Base-by-base conservation (phyloP, 306 rosid genomes). In the Dryas drummondii region DNA sequence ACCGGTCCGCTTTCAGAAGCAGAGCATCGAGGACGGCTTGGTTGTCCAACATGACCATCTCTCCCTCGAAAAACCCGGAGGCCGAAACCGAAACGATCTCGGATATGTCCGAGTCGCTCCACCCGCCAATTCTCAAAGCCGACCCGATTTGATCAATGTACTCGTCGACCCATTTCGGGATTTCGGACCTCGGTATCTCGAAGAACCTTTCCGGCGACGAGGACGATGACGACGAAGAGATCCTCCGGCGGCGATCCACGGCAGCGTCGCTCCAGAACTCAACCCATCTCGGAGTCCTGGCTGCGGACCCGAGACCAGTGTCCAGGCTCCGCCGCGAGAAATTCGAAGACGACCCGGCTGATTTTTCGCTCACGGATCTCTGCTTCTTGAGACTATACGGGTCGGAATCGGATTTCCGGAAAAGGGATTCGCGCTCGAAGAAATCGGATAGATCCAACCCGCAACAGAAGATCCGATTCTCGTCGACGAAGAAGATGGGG, bases 211-310 rank as follows among this genome's bases (percentile, higher is more conserved):
- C 99, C 74, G 97, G 96, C 13, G 98, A 94, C 0, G 93, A 87
- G 0, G 84, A 85, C 0, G 81, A 46, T 0, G 97, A 86, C 4
- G 88, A 87, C 0, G 87, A 79, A 0, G 96, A 91, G 78, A 82
- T 87, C 16, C 97, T 86, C 70, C 91, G 82, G 59, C 97, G 88
- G 0, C 93, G 87, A 66, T 89, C 97, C 4, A 86, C 87, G 7
- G 96, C 97, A 0, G 97, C 99, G 66, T 94, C 99, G 40, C 88
- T 87, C 99, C 99, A 94, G 72, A 94, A 94, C 80, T 94, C 99
- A 13, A 94, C 99, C 99, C 99, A 94, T 80, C 99, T 72, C 17
- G 99, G 99, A 19, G 96, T 92, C 78, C 90, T 87, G 2, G 89
- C 88, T 19, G 89, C 93, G 15, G 87, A 60, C 51, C 70, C 82